Evolutionary conservation across 176 grass and related monocot genomes (phyloP), one percentile per base, ranked within the genome.

Genomic region (Poa pratensis): DNA sequence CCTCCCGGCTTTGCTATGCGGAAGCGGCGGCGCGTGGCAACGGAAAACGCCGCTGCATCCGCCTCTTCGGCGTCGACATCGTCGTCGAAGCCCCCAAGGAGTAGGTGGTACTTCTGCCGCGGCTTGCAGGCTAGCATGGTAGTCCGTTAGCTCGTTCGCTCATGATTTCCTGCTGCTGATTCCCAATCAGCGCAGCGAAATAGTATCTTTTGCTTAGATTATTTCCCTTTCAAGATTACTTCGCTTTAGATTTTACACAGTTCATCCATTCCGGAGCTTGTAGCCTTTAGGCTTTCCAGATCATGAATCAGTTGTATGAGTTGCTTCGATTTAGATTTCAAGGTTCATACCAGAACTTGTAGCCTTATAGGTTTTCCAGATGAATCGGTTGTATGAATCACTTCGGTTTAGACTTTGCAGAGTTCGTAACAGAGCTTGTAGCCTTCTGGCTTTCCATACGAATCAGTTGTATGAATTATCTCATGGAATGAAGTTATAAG

Each of bases 271-370:
- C 24, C 24, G 13, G 71, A 74, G 71, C 71, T 52, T 10, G 48
- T 75, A 75, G 72, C 72, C 72, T 74, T 51, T 75, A 16, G 70
- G 72, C 72, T 75, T 71, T 54, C 57, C 78, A 67, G 55, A 61
- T 42, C 40, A 42, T 82, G 22, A 24, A 87, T 76, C 60, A 48
- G 17, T 23, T 70, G 48, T 75, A 52, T 19, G 50, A 76, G 22
- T 37, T 63, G 20, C 23, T 48, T 49, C 16, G 4, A 16, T 10
- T 24, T 27, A 63, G 53, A 52, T 75, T 75, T 28, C 4, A 51
- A 16, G 45, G 23, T 50, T 43, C 52, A 64, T 75, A 61, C 54
- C 54, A 19, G 63, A 46, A 75, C n/a, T 75, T 75, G 71, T 75
- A 51, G 71, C 71, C 71, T 28, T 49, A 15, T 51, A 75, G 46